Percentiles rank a stretch among this genome's conserved stretches.
Evolutionary conservation across 2,329 filamentous ascomycete species (phyloP).

Genomic region (Neopestalotiopsis rosae): DNA sequence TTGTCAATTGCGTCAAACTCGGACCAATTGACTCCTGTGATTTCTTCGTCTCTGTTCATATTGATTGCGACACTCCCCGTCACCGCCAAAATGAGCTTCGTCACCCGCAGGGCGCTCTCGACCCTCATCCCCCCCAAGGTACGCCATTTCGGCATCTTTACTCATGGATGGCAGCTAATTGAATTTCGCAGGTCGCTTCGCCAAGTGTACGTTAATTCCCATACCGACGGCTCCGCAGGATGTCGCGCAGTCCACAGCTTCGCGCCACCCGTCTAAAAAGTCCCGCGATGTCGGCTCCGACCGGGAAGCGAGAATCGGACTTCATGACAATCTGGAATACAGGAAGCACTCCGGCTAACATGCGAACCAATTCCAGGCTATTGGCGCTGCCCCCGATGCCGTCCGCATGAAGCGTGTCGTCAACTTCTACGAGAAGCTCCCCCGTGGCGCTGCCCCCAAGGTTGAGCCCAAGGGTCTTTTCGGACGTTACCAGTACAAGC

Average conservation of each 20-base stretch:
- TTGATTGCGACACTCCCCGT: constrained; percentile 24
- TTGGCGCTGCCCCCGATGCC: constrained; percentile 94
- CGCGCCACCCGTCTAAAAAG: background rate
- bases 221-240: constrained; percentile 12
- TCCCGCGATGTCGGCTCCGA: background rate
- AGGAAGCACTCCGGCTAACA: constrained; percentile 9
- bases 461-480: constrained; percentile 81
- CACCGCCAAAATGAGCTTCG: constrained; percentile 83
- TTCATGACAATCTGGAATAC: background rate
- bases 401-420: constrained; percentile 97
- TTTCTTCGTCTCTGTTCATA: constrained; percentile 31
- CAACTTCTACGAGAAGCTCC: constrained; percentile 98
- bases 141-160: constrained; percentile 19
- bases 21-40: constrained; percentile 42
- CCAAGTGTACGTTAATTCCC: constrained; percentile 70
- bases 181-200: constrained; percentile 70
- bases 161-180: background rate
- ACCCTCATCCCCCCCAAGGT: constrained; percentile 99
- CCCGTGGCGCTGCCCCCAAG: constrained; percentile 87
- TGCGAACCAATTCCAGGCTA: constrained; percentile 67
- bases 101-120: constrained; percentile 89
- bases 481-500: constrained; percentile 85
- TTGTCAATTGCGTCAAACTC: constrained; percentile 37
- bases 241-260: background rate
- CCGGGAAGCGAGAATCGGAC: background rate